phyloP scores from a whole-genome alignment of 2,329 filamentous ascomycete genomes.

The Alternaria gansuensis region DNA sequence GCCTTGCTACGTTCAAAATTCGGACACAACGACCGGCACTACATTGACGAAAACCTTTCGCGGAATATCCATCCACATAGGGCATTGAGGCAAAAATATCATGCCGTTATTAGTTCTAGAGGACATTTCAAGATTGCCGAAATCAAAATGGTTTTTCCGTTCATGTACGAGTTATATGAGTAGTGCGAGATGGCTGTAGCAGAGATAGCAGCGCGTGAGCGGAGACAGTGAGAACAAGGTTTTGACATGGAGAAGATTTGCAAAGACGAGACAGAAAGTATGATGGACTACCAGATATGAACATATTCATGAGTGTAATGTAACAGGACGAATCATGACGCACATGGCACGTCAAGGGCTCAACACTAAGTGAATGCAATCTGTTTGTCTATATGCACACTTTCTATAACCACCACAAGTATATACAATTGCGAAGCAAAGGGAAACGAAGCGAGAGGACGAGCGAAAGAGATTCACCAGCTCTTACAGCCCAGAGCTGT shows the following conservation, averaged over 20 bases:
- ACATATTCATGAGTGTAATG: too few relatives aligned
- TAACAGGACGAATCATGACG: neutral
- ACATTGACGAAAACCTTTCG: neutral
- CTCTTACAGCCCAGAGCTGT: slow-evolving; percentile 4
- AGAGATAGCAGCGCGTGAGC: neutral
- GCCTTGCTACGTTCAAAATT: neutral
- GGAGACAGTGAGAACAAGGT: neutral
- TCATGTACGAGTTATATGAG: too few relatives aligned
- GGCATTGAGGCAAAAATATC: neutral
- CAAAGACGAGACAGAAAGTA: too few relatives aligned
- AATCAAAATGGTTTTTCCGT: too few relatives aligned
- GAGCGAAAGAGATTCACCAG: neutral
- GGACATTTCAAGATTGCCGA: neutral
- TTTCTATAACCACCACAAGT: slow-evolving; percentile 22
- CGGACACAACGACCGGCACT: neutral
- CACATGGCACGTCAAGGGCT: neutral
- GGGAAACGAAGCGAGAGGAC: slow-evolving; percentile 20
- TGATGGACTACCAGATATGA: too few relatives aligned
- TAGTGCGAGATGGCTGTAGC: too few relatives aligned
- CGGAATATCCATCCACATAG: neutral
- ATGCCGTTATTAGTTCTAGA: neutral
- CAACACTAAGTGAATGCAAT: slow-evolving; percentile 12
- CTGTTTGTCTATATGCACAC: slow-evolving; percentile 22
- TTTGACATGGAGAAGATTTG: neutral
- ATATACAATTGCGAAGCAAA: slow-evolving; percentile 24